Percentiles rank a stretch among this genome's conserved stretches.
Conservation (phyloP, 148 eudicot species). For the Heliosperma pusillum region DNA sequence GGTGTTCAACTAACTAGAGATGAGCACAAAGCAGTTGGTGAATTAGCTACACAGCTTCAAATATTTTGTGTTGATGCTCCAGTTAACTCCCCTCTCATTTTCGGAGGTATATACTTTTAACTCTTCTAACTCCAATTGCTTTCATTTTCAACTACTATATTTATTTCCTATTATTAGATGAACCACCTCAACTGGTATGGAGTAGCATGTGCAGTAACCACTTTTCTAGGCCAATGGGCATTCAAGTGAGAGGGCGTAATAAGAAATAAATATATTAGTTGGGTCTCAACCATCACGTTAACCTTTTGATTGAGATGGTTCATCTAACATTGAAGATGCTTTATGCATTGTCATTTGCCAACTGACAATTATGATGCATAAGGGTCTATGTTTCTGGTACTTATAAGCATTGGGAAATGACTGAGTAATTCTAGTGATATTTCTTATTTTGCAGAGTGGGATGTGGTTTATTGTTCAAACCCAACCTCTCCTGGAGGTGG, state of each 20-base stretch:
- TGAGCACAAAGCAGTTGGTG: slow-evolving; percentile 72
- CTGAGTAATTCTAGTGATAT: neutral
- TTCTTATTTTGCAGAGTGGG: slow-evolving; percentile 67
- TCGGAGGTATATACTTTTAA: slow-evolving; percentile 57
- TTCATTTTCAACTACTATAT: no score
- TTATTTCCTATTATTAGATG: no score
- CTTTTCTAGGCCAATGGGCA: no score
- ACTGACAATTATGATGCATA: neutral
- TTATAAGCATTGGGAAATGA: neutral
- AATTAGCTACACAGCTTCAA: slow-evolving; percentile 62
- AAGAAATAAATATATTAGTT: no score
- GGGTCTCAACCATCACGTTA: no score
- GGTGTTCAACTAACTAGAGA: slow-evolving; percentile 63
- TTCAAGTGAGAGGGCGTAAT: no score
- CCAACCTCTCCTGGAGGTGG: slow-evolving; percentile 99
- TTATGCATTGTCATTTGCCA: neutral
- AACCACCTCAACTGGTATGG: no score
- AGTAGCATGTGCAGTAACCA: no score
- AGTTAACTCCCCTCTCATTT: slow-evolving; percentile 83
- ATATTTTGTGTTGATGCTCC: slow-evolving; percentile 75
- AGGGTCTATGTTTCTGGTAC: neutral
- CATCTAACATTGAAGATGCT: neutral
- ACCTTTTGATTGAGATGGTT: no score
- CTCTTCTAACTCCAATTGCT: neutral
- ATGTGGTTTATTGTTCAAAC: slow-evolving; percentile 85